Evolutionary conservation across 2,329 filamentous ascomycete genomes (phyloP), one percentile per base, ranked within the genome.

Genomic region (Fusarium penzigii): DNA sequence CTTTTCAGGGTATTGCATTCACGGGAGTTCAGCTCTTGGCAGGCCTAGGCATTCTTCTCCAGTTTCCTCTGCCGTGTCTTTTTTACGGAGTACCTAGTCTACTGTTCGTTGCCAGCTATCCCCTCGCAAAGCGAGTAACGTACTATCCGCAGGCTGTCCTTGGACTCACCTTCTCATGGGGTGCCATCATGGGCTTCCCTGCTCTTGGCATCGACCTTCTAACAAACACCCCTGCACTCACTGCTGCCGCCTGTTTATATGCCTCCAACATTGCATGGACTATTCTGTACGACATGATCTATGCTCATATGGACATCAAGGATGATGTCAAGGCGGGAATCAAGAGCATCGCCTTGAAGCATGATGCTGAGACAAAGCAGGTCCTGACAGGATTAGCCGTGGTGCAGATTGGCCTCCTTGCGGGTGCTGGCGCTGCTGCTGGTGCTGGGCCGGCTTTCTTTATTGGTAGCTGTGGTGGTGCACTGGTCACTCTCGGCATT

Each of bases 231-330:
- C 71, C 82, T 1, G 88, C 89, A 3, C 68, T 90, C 52, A 76
- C 79, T 5, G 85, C 88, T 2, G 88, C 89, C 1, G 83, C 78
- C 3, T 83, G 82, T 51, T 75, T 96, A 44, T 95, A 95, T 68
- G 75, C 81, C 11, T 91, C 88, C 41, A 94, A 92, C 62, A 78
- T 94, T 20, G 85, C 89, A 3, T 96, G 92, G 92, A 95, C 90
- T 0, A 81, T 95, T 25, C 73, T 95, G 39, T 96, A 95, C 70
- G 91, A 96, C 69, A 95, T 94, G 84, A 91, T 96, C 32, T 96
- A 96, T 70, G 91, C 91, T 13, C 91, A 95, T 68, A 93, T 94
- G 86, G 91, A 96, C 65, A 88, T 93, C 69, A 87, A 87, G 65
- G 90, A 96, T 63, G 91, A 96, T 66, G 85, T 79, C 55, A 92